These are phyloP conservation scores for Hypoxylon fuscum DNA, from an alignment of 495 filamentous ascomycete genomes.

Conservation along the genomic window DNA sequence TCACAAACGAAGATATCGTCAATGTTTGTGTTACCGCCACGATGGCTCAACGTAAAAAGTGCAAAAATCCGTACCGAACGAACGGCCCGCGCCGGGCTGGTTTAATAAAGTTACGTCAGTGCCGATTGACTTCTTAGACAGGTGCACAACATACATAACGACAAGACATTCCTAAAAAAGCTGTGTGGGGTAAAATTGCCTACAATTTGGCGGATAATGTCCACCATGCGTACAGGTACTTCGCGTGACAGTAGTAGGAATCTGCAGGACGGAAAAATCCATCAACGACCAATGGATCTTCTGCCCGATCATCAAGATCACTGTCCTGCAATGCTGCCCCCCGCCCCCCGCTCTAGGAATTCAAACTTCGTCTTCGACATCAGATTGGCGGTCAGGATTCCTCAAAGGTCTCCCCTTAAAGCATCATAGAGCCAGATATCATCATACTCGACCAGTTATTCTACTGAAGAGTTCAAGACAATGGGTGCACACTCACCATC, in stretches of 20 bases:
- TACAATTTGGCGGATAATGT: slow-evolving; percentile 26
- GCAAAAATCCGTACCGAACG: not conserved
- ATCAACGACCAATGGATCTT: slow-evolving; percentile 6
- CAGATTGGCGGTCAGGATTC: slow-evolving; percentile 25
- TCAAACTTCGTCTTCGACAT: slow-evolving; percentile 14
- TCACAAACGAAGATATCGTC: slow-evolving; percentile 6
- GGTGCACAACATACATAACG: slow-evolving; percentile 5
- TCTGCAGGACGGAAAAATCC: slow-evolving; percentile 1
- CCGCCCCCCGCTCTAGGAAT: slow-evolving; percentile 16
- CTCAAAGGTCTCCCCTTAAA: not conserved
- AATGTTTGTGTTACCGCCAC: not conserved
- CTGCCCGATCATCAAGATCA: slow-evolving; percentile 18
- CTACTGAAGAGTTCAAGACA: too few species aligned
- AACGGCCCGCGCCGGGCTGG: slow-evolving; percentile 18
- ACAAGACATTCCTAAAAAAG: slow-evolving; percentile 21
- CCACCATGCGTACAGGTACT: slow-evolving; percentile 6
- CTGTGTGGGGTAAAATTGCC: slow-evolving; percentile 1
- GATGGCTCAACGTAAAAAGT: slow-evolving; percentile 1
- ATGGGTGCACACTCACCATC: too few species aligned
- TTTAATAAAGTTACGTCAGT: slow-evolving; percentile 26
- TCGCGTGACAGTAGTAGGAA: slow-evolving; percentile 8
- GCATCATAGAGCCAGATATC: too few species aligned
- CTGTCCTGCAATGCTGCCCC: slow-evolving; percentile 12
- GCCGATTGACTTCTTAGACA: slow-evolving; percentile 3
- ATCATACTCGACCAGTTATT: too few species aligned